Base-by-base conservation (phyloP, 495 filamentous ascomycete genomes). In the Aspergillus olivimuriae region DNA sequence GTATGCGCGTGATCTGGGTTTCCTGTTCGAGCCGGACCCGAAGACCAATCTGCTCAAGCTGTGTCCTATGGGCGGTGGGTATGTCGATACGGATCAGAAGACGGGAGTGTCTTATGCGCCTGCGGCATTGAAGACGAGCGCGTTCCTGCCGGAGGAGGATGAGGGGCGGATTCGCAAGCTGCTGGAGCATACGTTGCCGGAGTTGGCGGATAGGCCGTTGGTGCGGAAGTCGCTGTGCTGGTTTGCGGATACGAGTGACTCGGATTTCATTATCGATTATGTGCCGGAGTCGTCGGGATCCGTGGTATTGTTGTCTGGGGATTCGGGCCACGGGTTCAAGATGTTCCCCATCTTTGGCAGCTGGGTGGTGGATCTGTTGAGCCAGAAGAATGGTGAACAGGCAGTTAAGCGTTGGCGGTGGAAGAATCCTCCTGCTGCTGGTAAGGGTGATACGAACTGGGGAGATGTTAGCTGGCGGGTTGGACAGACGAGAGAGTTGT, bases 21-120 rank as follows among this genome's bases (percentile, higher is more conserved):
- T 79, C 60, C 76, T 78, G 53, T 82, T 80, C 41, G 76, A 80
- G 48, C 76, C 77, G 0, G 75, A 78, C 50, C 68, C 62, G 1
- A 65, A 68, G 51, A 77, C 74, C 0, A 67, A 72, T 20, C 45
- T 78, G 17, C 43, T 78, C 23, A 81, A 80, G 62, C 50, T 81
- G 9, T 77, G 74, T 34, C 72, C 75, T 0, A 64, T 71, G 50
- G 72, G 73, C 14, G 70, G 68, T 0, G 78, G 75, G 2, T 78
- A 73, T 46, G 69, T 73, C 33, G 80, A 80, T 39, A 70, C 55
- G 2, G 57, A 69, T 40, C 49, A 61, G 2, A 43, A 48, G 39
- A 60, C 57, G 3, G 62, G 61, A 1, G 43, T 64, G 8, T 66
- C 63, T 6, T 50, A 50, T 37, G 49, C 61, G 11, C 66, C 65